phyloP scores from a whole-genome alignment of 352 stramenopile genomes.

The Pelagophyceae sp. region DNA sequence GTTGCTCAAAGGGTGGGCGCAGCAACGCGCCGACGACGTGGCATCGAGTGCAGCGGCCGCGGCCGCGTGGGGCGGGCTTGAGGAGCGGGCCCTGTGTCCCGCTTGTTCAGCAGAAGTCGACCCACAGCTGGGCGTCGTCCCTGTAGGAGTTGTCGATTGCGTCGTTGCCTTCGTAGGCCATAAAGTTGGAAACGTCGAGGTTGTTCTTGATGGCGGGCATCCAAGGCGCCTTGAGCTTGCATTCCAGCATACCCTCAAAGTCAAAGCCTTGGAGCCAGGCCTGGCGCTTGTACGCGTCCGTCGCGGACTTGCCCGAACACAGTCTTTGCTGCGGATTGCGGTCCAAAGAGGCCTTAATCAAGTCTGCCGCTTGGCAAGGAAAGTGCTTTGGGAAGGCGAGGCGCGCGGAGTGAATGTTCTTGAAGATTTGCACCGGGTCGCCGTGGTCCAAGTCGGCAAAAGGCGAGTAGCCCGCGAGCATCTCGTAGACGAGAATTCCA shows the following conservation, averaged over 20 bases:
- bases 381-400: not conserved
- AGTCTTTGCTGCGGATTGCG: slow-evolving; percentile 67
- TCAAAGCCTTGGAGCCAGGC: slow-evolving; percentile 63
- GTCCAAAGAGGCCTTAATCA: slow-evolving; percentile 70
- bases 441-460: slow-evolving; percentile 45
- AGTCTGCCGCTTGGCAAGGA: slow-evolving; percentile 1
- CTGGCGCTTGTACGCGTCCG: slow-evolving; percentile 34
- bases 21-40: too few relatives aligned
- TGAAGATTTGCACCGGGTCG: not conserved
- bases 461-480: slow-evolving; percentile 80
- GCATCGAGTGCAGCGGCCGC: too few relatives aligned
- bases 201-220: slow-evolving; percentile 62
- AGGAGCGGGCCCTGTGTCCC: too few relatives aligned
- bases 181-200: slow-evolving; percentile 65
- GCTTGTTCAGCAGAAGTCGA: not conserved
- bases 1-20: too few relatives aligned
- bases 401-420: not conserved
- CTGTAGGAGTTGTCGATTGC: slow-evolving; percentile 57
- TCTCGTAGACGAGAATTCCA: slow-evolving; percentile 89
- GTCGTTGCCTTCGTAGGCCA: slow-evolving; percentile 29
- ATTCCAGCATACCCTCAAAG: slow-evolving; percentile 59
- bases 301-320: slow-evolving; percentile 60
- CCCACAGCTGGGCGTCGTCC: slow-evolving; percentile 19
- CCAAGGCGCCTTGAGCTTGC: slow-evolving; percentile 63
- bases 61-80: too few relatives aligned